Evolutionary conservation across 2,329 filamentous ascomycete genomes (phyloP).

Genomic region (Apiospora rasikravindrae): DNA sequence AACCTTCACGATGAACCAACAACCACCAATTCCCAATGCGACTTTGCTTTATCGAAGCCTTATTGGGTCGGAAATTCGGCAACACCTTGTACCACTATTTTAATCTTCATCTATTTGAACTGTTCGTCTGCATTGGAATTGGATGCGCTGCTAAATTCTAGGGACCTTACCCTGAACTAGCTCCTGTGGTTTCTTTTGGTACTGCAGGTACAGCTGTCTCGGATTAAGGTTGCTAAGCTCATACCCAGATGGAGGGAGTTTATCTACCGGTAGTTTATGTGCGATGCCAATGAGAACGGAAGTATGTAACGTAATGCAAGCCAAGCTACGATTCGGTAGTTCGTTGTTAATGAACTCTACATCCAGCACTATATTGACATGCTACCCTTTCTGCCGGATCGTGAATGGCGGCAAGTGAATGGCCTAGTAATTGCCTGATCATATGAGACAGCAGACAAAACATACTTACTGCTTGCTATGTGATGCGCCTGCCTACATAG

Average conservation of each 20-base stretch:
- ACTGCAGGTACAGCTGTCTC: neutral
- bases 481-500: neutral
- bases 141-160: neutral
- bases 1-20: neutral
- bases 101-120: neutral
- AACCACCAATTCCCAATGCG: neutral
- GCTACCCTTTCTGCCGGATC: neutral
- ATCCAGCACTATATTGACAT: neutral
- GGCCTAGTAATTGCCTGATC: neutral
- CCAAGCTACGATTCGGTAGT: neutral
- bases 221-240: neutral
- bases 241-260: neutral
- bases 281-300: neutral
- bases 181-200: neutral
- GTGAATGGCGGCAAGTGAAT: neutral
- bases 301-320: neutral
- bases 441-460: neutral
- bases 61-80: neutral
- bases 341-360: neutral
- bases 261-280: neutral
- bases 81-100: neutral
- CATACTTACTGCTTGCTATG: neutral
- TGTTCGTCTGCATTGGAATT: neutral
- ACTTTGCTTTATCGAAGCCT: neutral
- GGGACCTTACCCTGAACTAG: neutral